Base-by-base conservation (phyloP, 2,329 filamentous ascomycete genomes). In the Cladophialophora bantiana region DNA sequence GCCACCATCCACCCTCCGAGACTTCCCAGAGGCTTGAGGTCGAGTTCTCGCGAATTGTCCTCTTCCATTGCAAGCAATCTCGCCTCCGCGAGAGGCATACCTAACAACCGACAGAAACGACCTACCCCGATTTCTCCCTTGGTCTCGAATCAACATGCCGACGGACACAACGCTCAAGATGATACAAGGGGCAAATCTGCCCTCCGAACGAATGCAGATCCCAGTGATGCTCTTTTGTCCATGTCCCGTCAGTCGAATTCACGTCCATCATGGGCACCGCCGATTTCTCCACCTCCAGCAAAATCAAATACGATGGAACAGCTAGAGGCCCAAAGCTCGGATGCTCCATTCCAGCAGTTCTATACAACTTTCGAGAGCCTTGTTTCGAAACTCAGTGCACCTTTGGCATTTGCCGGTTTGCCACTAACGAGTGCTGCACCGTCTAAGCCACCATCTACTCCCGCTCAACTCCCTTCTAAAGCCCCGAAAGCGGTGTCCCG, bases 361-460 rank as follows among this genome's bases (percentile, higher is more conserved):
- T 99, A 98, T 79, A 94, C 86, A 66, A 93, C 93, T 0, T 97
- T 97, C 74, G 93, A 94, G 63, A 92, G 87, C 62, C 86, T 97
- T 56, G 92, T 98, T 75, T 95, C 93, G 68, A 91, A 90, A 73
- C 87, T 98, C 12, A 96, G 94, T 0, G 93, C 94, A 0, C 94
- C 94, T 1, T 83, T 99, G 35, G 94, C 94, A 3, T 99, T 97
- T 80, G 93, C 95, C 4, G 94, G 94, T 0, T 85, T 99, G 7
- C 95, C 95, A 0, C 83, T 99, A 4, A 86, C 88, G 34, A 76
- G 76, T 35, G 85, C 64, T 9, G 31, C 61, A 50, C 52, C 60
- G 18, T 36, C 58, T 12, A 66, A 64, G 56, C 48, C 67, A 66
- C 40, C 75, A 13, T 63, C 69, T 36, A 13, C 55, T 32, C 35